Evolutionary conservation across 768 basidiomycete genomes (phyloP), one percentile per base, ranked within the genome.

Genomic region (Lactarius akahatsu): DNA sequence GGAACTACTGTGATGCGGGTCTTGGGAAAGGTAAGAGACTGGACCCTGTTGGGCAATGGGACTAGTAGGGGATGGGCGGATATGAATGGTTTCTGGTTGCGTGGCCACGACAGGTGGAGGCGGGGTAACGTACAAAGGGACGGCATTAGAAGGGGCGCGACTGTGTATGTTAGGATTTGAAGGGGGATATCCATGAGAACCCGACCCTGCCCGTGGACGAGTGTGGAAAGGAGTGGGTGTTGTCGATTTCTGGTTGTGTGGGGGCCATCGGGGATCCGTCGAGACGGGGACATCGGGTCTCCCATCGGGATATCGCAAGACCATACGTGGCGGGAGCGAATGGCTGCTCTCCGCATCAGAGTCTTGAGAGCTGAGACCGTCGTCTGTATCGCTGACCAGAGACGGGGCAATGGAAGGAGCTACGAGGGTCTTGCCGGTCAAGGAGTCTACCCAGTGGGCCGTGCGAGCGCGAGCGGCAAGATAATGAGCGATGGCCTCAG

Each of bases 271-370:
- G 9, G 32, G 0, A 18, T 56, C 18, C 2, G 10, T 34, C 3
- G 70, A 63, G 36, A 70, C 64, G 11, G 70, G 30, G 4, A 69
- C 59, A 50, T 70, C 69, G 20, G 69, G 67, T 45, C 70, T 52
- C n/a, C 90, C 89, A 72, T 89, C 85, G 26, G 78, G 80, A 74
- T 86, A 92, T 62, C 83, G 83, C 71, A 91, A 76, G 66, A 91
- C 76, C 87, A 92, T 90, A 71, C 83, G 85, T 4, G 90, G 90
- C 1, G 90, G 90, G 13, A 85, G 71, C 0, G 82, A 83, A 65
- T 77, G 78, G 18, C 74, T 69, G 69, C 80, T 82, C 64, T 75
- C 78, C 0, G 74, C 75, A 71, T 82, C 81, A 4, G 82, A 81
- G 7, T 76, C 79, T 62, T 63, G 74, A 59, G 71, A 74, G 66